Evolutionary conservation across 805 yeast species (phyloP), one percentile per base, ranked within the genome.

Genomic region (Candida coleopterorum): DNA sequence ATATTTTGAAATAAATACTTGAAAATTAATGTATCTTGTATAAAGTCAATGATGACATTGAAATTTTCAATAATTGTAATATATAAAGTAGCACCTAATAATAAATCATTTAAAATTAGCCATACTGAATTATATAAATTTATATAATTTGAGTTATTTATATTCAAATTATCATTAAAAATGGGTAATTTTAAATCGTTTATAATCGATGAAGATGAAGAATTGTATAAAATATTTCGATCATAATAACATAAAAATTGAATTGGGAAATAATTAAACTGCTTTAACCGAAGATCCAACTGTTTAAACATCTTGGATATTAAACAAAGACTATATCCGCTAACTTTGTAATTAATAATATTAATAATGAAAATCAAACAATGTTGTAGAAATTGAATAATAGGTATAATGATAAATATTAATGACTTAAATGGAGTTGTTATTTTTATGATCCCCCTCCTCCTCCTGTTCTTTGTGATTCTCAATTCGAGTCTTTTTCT

Each of bases 71-170:
- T 74, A 17, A 60, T 48, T 3, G 81, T 40, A 1, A 74, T 45
- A 9, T 77, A 64, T 0, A 81, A 72, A 0, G 85, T 43, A 7
- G 75, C 50, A 0, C 98, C 98, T 24, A 89, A 55, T 1, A 89
- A 68, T 6, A 85, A 54, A 55, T 93, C 98, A 55, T 93, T 90
- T 4, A 79, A 57, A 0, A 87, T 80, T 12, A 93, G 64, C 97
- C 97, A 93, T 2, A 89, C 43, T 1, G 89, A 81, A 50, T 94
- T 94, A 64, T 86, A 87, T 42, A 90, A 76, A 40, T 81, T 70
- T 48, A 85, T 84, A 49, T 84, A 85, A 52, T 82, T 64, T 28
- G 72, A 65, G 42, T 68, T 68, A 40, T 64, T 58, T 44, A 60
- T 58, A 44, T 67, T 67, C 38, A 62, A 47, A 38, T 59, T 51